phyloP scores from a whole-genome alignment of 495 filamentous ascomycete genomes.

The Daldinia childiae region DNA sequence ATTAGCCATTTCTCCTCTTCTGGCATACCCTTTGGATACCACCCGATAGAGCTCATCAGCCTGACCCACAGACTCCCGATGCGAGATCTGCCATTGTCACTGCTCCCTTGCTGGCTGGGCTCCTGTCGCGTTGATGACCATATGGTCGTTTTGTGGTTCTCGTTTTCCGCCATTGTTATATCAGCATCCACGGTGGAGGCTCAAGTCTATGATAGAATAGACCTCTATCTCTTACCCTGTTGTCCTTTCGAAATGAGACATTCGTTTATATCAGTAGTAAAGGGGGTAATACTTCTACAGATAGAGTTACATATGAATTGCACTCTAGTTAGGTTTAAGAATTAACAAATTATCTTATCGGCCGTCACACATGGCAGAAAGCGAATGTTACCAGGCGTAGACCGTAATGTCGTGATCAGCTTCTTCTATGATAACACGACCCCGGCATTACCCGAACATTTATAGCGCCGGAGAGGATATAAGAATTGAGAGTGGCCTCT shows the following conservation, averaged over 20 bases:
- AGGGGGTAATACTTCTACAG: background rate
- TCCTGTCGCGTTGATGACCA: background rate
- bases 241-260: background rate
- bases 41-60: conserved; percentile 42
- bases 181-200: background rate
- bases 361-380: background rate
- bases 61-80: conserved; percentile 36
- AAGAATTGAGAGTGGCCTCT: background rate
- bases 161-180: conserved; percentile 4
- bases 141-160: conserved; percentile 6
- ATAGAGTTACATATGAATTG: background rate
- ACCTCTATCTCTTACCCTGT: background rate
- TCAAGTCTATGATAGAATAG: background rate
- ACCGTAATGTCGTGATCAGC: conserved; percentile 19
- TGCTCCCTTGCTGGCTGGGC: background rate
- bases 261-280: background rate
- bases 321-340: background rate
- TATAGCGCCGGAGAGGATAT: background rate
- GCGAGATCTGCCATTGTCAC: background rate
- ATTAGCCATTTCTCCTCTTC: conserved; percentile 45
- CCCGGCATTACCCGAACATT: background rate
- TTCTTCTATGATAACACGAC: conserved; percentile 28
- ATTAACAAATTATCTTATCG: background rate
- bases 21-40: conserved; percentile 47
- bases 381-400: background rate